A percentile compares a stretch with the other conserved stretches of the same genome.
Conservation (phyloP, 352 stramenopile species). For the Thalassiosira mediterranea region DNA sequence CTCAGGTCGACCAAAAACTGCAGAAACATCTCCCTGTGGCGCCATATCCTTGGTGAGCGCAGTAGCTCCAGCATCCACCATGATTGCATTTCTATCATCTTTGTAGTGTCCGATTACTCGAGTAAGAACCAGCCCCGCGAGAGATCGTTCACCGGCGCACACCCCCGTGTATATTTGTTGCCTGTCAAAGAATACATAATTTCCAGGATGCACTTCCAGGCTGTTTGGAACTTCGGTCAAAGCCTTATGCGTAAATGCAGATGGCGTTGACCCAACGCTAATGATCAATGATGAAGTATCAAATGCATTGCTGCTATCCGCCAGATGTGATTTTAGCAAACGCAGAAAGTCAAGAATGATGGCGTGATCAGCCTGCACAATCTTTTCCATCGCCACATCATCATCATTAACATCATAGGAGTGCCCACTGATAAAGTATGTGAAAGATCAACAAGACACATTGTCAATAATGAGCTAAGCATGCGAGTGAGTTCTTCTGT, state of each 20-base stretch:
- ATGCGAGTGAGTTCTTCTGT: neutral
- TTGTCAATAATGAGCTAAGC: conserved; percentile 9
- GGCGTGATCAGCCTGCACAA: conserved; percentile 20
- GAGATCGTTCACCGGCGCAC: conserved; percentile 19
- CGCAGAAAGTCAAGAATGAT: conserved; percentile 28
- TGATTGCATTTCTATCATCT: conserved; percentile 47
- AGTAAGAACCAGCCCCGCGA: conserved; percentile 38
- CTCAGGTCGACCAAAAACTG: conserved; percentile 27
- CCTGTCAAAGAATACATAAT: conserved; percentile 53
- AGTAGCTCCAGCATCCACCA: conserved; percentile 53
- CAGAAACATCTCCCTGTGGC: conserved; percentile 42
- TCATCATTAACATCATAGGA: conserved; percentile 39
- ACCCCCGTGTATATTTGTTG: conserved; percentile 49
- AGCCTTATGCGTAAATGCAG: conserved; percentile 33
- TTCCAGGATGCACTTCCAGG: conserved; percentile 50
- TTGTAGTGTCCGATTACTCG: conserved; percentile 51
- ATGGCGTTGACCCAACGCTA: conserved; percentile 49
- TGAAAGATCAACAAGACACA: conserved; percentile 4
- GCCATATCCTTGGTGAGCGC: conserved; percentile 50
- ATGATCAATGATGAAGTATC: conserved; percentile 30
- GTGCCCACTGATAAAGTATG: conserved; percentile 31
- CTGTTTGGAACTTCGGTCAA: conserved; percentile 17
- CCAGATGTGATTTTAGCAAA: conserved; percentile 9
- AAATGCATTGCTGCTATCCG: conserved; percentile 5
- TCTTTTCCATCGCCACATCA: conserved; percentile 24